Base-by-base conservation (phyloP, 2,329 filamentous ascomycete genomes). In the Colletotrichum sp. region DNA sequence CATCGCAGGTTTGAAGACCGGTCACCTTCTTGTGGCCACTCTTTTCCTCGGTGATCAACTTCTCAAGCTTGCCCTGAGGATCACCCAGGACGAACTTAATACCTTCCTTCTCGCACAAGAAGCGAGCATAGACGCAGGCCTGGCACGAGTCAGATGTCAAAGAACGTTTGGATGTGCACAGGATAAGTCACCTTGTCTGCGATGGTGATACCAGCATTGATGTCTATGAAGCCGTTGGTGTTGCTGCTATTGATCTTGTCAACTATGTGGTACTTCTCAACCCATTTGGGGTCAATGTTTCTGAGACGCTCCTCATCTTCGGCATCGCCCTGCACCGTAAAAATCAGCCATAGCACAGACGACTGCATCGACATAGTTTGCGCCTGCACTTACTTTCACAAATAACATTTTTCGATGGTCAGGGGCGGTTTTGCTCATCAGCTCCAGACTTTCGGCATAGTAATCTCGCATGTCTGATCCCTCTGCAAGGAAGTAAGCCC, bases 1-100 rank as follows among this genome's bases (percentile, higher is more conserved):
- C 79, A 73, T 83, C 82, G 26, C 65, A 74, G 1, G 81, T 83
- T 58, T 79, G 76, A 58, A 83, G 79, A 4, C 82, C 82, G 14
- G 55, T 75, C 4, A 80, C 74, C 18, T 76, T 71, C 67, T 78
- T 80, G 21, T 76, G 24, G 9, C 14, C 38, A 48, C 69, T 74
- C 6, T 24, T 28, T 4, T 32, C 13, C 14, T 73, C 43, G 8
- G 28, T 68, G 28, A 56, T 58, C 10, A 68, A 7, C 43, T 26
- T 58, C 13, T 26, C 18, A n/a, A 68, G 56, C 26, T 26, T 56
- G 48, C 64, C 64, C n/a, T 68, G 16, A 14, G 64, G 64, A 24
- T 32, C 64, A 3, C 64, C 64, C 48, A 56, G 14, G n/a, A 38
- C 64, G 24, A 68, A 68, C 16, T 55, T 56, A 8, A 68, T 48